Percentiles rank a stretch among this genome's conserved stretches.
phyloP scores from a whole-genome alignment of 1,284 basidiomycete genomes.

The Pseudozyma thailandica region DNA sequence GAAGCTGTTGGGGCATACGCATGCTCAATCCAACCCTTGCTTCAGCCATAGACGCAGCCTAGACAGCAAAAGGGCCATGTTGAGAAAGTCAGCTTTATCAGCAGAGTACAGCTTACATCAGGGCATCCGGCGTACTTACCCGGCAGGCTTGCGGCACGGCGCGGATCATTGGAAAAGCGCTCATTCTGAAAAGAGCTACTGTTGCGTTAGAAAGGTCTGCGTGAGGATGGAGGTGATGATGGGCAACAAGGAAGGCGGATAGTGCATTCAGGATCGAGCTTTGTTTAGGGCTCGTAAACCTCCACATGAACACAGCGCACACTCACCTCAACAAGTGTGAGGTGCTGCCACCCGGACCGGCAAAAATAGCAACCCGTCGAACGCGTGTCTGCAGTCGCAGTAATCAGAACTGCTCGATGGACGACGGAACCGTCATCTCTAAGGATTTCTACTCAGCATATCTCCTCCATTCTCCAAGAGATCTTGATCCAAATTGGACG shows the following conservation, averaged over 20 bases:
- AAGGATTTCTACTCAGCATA: constrained; percentile 7
- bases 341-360: background rate
- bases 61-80: too few relatives aligned
- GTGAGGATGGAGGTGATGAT: background rate
- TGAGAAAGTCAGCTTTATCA: too few relatives aligned
- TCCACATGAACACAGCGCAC: too few relatives aligned
- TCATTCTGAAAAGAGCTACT: constrained; percentile 14
- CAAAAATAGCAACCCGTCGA: too few relatives aligned
- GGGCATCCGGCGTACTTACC: constrained; percentile 6
- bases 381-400: too few relatives aligned
- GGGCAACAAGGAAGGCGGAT: background rate
- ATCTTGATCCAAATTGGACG: constrained; percentile 1
- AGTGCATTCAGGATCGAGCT: too few relatives aligned
- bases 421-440: constrained; percentile 10
- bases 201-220: background rate
- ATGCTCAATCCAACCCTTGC: constrained; percentile 23
- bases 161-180: constrained; percentile 29
- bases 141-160: constrained; percentile 29
- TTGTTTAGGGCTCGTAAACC: too few relatives aligned
- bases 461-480: constrained; percentile 8
- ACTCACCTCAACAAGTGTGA: too few relatives aligned
- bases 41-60: constrained; percentile 37
- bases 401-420: too few relatives aligned
- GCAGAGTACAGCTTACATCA: background rate
- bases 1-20: constrained; percentile 33